Base-by-base conservation (phyloP, 2,329 filamentous ascomycete genomes). In the Ambrosiella xylebori region DNA sequence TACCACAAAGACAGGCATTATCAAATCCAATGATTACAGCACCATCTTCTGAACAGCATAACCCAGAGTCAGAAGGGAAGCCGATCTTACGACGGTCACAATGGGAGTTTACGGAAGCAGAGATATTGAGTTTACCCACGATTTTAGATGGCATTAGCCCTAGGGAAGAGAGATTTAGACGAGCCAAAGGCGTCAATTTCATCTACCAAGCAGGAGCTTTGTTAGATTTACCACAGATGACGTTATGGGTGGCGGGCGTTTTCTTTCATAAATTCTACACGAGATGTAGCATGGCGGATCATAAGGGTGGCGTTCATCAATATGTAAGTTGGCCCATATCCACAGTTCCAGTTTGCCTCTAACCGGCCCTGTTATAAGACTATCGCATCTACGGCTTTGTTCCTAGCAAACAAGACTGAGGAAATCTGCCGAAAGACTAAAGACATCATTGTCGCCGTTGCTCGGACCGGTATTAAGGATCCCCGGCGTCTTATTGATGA, bases 231-330 rank as follows among this genome's bases (percentile, higher is more conserved):
- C 91, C 91, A 11, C 90, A 96, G 69, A 81, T 93, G 58, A 97
- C 93, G 0, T 76, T 98, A 47, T 90, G 86, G 70, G 94, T 94
- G 0, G 93, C 93, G 0, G 86, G 87, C 15, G 85, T 95, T 49
- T 97, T 95, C 73, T 90, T 98, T 69, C 91, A 98, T 69, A 82
- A 93, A 38, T 97, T 95, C 69, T 90, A 89, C 68, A 96, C 97
- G 88, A 84, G 89, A 62, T 82, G 78, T 66, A 91, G 83, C 66
- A 84, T 94, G 78, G 82, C 85, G 54, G 79, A 84, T 64, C 80
- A 85, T 65, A 86, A 82, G 62, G 78, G 77, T 12, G 88, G 88
- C 12, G 80, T 94, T 53, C 91, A 96, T 68, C 90, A 95, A 65
- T 97, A 95, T 67, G 86, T 94, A 71, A 71, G 79, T 76, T n/a